phyloP scores from a whole-genome alignment of 805 yeast genomes.

The Alloascoidea africana region DNA sequence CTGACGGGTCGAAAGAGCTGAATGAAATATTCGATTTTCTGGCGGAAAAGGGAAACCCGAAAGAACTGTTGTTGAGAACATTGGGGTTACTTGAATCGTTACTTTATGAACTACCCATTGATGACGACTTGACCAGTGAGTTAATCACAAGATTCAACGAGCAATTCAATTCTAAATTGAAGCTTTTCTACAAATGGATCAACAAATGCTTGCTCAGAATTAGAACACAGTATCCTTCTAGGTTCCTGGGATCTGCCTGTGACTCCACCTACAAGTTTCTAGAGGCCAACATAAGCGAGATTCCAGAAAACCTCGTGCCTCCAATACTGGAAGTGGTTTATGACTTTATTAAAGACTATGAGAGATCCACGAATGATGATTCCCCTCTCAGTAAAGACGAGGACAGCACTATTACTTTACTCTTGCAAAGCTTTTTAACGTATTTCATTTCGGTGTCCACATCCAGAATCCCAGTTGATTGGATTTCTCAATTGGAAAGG shows the following conservation, averaged over 20 bases:
- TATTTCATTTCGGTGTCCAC: too few relatives aligned
- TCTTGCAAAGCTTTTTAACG: not conserved
- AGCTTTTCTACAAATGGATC: constrained; percentile 43
- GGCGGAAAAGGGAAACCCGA: constrained; percentile 61
- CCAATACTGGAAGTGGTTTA: constrained; percentile 49
- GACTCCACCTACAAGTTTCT: constrained; percentile 40
- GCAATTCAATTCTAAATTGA: constrained; percentile 51
- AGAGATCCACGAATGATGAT: not conserved
- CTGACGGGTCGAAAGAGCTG: not conserved
- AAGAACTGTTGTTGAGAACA: constrained; percentile 57
- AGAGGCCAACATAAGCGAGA: constrained; percentile 22
- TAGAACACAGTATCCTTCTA: constrained; percentile 61
- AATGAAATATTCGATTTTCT: constrained; percentile 44
- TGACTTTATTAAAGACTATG: constrained; percentile 22
- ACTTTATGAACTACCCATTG: constrained; percentile 11
- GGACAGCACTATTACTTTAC: not conserved
- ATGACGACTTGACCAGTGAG: constrained; percentile 11
- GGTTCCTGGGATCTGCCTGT: constrained; percentile 57
- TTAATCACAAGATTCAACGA: constrained; percentile 8
- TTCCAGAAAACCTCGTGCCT: constrained; percentile 18
- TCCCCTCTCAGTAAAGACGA: not conserved
- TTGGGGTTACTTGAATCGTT: constrained; percentile 45
- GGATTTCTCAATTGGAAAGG: too few relatives aligned
- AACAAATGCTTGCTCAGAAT: constrained; percentile 43
- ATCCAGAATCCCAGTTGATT: too few relatives aligned